Evolutionary conservation across 139 green algal genomes (phyloP).

Genomic region (Parachlorella kessleri): DNA sequence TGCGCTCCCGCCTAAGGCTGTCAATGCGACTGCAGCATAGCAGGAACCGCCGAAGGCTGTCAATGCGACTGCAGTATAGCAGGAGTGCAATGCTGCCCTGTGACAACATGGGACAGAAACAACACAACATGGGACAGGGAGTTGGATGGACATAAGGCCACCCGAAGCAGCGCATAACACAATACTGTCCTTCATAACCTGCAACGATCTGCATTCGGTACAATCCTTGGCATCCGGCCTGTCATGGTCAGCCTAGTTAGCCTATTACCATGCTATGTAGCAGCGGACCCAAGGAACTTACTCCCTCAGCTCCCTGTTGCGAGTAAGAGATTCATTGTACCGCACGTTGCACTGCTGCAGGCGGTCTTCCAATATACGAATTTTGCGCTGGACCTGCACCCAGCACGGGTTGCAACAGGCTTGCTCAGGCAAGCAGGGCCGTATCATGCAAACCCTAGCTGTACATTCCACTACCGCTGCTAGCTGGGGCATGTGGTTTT

Average conservation of each 20-base stretch:
- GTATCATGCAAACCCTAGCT: too few relatives aligned
- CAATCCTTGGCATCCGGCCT: too few relatives aligned
- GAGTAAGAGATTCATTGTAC: constrained; percentile 67
- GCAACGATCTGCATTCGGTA: too few relatives aligned
- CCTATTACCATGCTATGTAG: too few relatives aligned
- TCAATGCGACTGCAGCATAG: constrained; percentile 77
- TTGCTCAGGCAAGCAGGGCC: too few relatives aligned
- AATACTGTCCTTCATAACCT: background rate
- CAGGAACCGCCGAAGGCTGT: constrained; percentile 82
- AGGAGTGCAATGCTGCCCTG: too few relatives aligned
- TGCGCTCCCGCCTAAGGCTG: constrained; percentile 80
- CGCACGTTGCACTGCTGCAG: constrained; percentile 82
- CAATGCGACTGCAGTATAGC: constrained; percentile 69
- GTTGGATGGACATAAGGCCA: background rate
- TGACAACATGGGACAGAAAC: too few relatives aligned
- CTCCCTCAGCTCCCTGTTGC: constrained; percentile 12
- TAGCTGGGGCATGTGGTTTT: too few relatives aligned
- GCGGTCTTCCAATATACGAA: constrained; percentile 86
- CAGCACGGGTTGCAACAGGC: too few relatives aligned
- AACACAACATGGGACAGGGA: background rate
- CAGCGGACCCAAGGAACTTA: too few relatives aligned
- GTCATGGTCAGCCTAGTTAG: too few relatives aligned
- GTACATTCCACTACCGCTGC: too few relatives aligned
- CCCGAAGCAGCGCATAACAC: background rate
- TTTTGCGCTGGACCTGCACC: constrained; percentile 64